These are phyloP conservation scores for Chaetomium fimeti DNA, from an alignment of 495 filamentous ascomycete species.

Conservation along the genomic window DNA sequence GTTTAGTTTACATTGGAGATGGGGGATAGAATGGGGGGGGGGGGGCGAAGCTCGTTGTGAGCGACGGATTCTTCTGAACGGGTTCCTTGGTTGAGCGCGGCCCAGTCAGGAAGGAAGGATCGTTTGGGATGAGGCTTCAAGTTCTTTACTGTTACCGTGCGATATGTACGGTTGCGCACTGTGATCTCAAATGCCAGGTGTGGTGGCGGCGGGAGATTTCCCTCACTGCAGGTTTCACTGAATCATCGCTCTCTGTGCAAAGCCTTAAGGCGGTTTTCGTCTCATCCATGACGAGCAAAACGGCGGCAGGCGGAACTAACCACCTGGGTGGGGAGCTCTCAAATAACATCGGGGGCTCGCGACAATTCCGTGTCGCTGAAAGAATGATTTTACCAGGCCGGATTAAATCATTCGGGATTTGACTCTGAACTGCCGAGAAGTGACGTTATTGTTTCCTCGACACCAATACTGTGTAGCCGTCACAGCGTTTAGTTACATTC, in stretches of 20 bases:
- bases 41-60: neutral
- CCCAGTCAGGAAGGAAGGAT: too few species aligned
- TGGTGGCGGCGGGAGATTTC: slow-evolving; percentile 13
- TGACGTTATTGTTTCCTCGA: neutral
- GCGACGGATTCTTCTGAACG: neutral
- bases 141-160: slow-evolving; percentile 11
- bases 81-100: neutral
- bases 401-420: neutral
- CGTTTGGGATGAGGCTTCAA: slow-evolving; percentile 14
- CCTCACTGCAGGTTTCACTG: neutral
- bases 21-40: too few species aligned
- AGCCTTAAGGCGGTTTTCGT: slow-evolving; percentile 10
- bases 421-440: neutral
- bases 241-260: neutral
- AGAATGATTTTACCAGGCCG: neutral
- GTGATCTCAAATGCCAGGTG: neutral
- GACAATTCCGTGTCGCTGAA: slow-evolving; percentile 9
- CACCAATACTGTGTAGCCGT: neutral
- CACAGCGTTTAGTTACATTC: too few species aligned
- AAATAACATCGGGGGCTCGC: slow-evolving; percentile 18
- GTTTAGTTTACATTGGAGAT: too few species aligned
- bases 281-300: slow-evolving; percentile 17
- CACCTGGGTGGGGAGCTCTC: slow-evolving; percentile 13
- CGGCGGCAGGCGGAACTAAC: slow-evolving; percentile 16
- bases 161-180: neutral